phyloP scores from a whole-genome alignment of 129 eudicot genomes.

The Rutidosis leptorrhynchoides region DNA sequence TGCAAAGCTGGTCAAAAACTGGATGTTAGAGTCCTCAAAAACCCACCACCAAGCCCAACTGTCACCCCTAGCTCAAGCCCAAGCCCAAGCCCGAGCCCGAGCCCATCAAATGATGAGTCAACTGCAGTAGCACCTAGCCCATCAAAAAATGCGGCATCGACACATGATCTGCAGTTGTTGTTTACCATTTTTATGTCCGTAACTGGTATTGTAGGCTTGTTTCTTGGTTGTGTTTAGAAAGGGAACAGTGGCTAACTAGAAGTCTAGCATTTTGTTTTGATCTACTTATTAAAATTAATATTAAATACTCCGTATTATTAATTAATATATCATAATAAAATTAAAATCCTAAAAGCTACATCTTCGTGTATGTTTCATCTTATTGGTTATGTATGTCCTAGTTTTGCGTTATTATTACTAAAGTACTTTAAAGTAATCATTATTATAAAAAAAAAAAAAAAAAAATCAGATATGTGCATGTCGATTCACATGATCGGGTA shows the following conservation, averaged over 20 bases:
- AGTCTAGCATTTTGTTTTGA: too few relatives aligned
- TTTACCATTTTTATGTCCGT: slow-evolving; percentile 23
- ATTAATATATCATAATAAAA: too few relatives aligned
- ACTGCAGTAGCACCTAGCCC: slow-evolving; percentile 32
- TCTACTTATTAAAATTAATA: too few relatives aligned
- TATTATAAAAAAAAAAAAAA: too few relatives aligned
- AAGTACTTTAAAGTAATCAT: too few relatives aligned
- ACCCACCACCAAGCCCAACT: not conserved
- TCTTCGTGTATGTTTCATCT: too few relatives aligned
- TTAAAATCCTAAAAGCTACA: too few relatives aligned
- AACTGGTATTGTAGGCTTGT: slow-evolving; percentile 14
- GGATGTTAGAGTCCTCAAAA: slow-evolving; percentile 41
- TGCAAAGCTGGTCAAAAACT: slow-evolving; percentile 58
- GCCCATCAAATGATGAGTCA: slow-evolving; percentile 14
- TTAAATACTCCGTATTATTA: too few relatives aligned
- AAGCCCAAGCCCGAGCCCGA: slow-evolving; percentile 7
- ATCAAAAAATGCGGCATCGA: not conserved
- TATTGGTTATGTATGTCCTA: too few relatives aligned
- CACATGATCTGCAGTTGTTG: slow-evolving; percentile 28
- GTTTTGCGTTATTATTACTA: too few relatives aligned
- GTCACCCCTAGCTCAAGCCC: slow-evolving; percentile 12
- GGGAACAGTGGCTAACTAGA: slow-evolving; percentile 1
- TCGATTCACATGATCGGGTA: too few relatives aligned
- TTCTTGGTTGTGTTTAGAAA: slow-evolving; percentile 20
- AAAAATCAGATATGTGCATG: too few relatives aligned